Evolutionary conservation across 164 flowering plant species (phyloP), one percentile per base, ranked within the genome.

Genomic region (Vitis vinifera): DNA sequence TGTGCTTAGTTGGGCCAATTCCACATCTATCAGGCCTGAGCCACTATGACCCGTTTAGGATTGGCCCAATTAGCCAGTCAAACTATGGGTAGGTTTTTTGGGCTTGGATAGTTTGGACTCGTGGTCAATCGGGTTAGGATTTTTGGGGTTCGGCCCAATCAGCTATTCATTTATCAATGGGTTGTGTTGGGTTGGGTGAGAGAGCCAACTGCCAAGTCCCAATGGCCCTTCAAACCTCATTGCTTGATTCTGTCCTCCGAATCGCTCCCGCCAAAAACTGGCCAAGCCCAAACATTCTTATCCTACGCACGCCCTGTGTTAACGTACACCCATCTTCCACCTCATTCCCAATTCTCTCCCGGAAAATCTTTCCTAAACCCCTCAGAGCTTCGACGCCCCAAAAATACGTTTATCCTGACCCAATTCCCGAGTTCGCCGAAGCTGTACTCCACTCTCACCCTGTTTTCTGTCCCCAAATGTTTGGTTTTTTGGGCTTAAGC

Each of bases 341-440:
- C 64, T 53, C 61, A 60, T 72, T 23, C 5, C 66, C n/a, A 75
- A 71, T 55, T 65, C 79, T 75, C 19, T 67, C 60, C 59, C 19
- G 65, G 37, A 69, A 51, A 8, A 65, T 64, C 65, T 74, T 55
- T 49, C 15, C n/a, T 1, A 8, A 0, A 27, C 51, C 64, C 2
- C 48, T 67, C 17, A 30, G 71, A 66, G 73, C 71, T 10, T 27
- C 71, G 2, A 51, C 71, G 8, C 50, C 51, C 16, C 72, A 65
- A 57, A 74, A 75, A 59, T 83, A 76, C 76, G 71, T 65, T 16
- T 83, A 85, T 67, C 88, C 91, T 5, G 85, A 82, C 64, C 88
- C 88, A 10, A 83, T 82, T 59, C 89, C 91, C 1, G 84, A 85
- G 71, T 85, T 87, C 19, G 85, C 91, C 12, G 69, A 77, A 68